Base-by-base conservation (phyloP, 2,329 filamentous ascomycete species). In the Grosmannia serpens region DNA sequence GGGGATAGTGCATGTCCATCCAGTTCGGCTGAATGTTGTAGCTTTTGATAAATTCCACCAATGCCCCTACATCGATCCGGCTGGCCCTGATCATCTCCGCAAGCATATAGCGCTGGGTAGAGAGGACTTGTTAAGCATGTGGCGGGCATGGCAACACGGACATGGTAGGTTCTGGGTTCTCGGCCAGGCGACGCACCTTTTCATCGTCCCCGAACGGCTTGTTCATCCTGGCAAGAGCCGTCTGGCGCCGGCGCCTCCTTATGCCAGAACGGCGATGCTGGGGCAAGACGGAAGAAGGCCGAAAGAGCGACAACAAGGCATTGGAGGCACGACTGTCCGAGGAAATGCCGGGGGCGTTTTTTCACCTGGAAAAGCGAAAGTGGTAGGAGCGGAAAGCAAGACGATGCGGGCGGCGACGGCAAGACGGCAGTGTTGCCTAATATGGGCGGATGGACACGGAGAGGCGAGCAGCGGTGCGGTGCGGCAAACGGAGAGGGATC, bases 81-180 rank as follows among this genome's bases (percentile, higher is more conserved):
- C 79, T 83, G 60, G 73, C 73, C 64, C 82, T 83, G 68, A 83
- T 77, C 64, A 82, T 78, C 68, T 83, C 80, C 59, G 74, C 77
- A 58, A 83, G 73, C 61, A 83, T 70, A 65, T 81, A 81, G 62
- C 79, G 78, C 80, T 83, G 65, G n/a, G 31, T 10, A n/a, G 24
- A 46, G 20, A 35, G 33, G 26, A 9, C 3, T 27, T n/a, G 29
- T 35, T 46, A 44, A 20, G 26, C 9, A 47, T 13, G 24, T 24
- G 27, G 17, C 8, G 38, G 20, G 31, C 44, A 3, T 1, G 26
- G 2, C 27, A 38, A 27, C 26, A 29, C 26, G 20, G 29, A 56
- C 8, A 56, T n/a, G 15, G 15, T 29, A 15, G 17, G 11, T 15
- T 20, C 9, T 4, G 24, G 17, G 11, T 15, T 20, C 9, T 4